These are phyloP conservation scores for Heliosperma pusillum DNA, from an alignment of 148 eudicot genomes.

Conservation along the genomic window DNA sequence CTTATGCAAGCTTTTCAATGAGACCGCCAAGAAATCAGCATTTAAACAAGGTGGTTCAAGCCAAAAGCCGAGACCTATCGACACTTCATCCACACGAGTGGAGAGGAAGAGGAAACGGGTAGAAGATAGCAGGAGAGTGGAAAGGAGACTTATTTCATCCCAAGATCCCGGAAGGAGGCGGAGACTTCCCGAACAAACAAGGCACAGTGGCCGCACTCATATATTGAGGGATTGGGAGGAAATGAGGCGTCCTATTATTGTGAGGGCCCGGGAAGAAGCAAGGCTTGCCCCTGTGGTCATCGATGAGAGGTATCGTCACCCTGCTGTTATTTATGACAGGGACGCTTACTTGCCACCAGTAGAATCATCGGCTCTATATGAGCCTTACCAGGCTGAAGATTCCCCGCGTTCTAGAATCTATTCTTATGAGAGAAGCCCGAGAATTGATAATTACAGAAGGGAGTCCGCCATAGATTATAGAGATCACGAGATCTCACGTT, in stretches of 20 bases:
- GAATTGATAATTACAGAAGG: constrained; percentile 31
- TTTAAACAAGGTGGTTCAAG: constrained; percentile 23
- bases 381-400: constrained; percentile 23
- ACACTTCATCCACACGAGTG: constrained; percentile 8
- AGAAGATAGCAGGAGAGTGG: constrained; percentile 16
- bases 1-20: constrained; percentile 66
- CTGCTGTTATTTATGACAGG: constrained; percentile 38
- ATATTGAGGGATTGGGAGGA: neutral
- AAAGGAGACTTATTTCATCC: neutral
- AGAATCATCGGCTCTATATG: constrained; percentile 27
- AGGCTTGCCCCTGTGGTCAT: constrained; percentile 20
- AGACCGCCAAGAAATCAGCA: constrained; percentile 36
- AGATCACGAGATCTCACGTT: constrained; percentile 22
- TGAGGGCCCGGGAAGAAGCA: constrained; percentile 22
- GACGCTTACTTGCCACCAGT: constrained; percentile 35
- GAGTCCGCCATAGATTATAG: constrained; percentile 27
- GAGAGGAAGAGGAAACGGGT: constrained; percentile 29
- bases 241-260: constrained; percentile 19
- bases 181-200: constrained; percentile 28
- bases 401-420: constrained; percentile 33
- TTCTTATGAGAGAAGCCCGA: constrained; percentile 30
- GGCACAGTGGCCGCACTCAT: constrained; percentile 16
- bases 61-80: constrained; percentile 19
- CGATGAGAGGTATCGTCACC: constrained; percentile 31
- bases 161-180: constrained; percentile 26